Base-by-base conservation (phyloP, 2,329 filamentous ascomycete genomes). In the Alternaria rosae region DNA sequence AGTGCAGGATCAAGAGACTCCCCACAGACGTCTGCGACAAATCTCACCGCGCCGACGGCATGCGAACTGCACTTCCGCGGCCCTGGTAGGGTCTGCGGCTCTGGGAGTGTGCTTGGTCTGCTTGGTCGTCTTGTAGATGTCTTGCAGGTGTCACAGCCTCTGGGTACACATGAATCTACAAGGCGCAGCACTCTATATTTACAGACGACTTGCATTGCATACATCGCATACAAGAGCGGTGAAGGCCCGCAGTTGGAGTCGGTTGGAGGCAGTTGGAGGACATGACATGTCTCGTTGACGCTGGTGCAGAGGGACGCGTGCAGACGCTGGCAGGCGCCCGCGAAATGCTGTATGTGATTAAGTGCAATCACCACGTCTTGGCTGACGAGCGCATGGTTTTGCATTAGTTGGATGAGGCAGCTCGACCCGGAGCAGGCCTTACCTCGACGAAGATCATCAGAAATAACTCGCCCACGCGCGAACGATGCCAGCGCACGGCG, bases 51-150 rank as follows among this genome's bases (percentile, higher is more conserved):
- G 68, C 68, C 66, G 72, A 69, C 68, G 68, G 64, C 70, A 67
- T 75, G 74, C 72, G 69, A 75, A 70, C 66, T 57, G 64, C 62
- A 71, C 35, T 35, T 55, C 44, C 23, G 17, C 25, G 17, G 69
- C 72, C 71, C 71, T 61, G 71, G 69, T 69, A 65, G 47, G 61
- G 70, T 72, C 69, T n/a, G n/a, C n/a, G n/a, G n/a, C n/a, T n/a
- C n/a, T n/a, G n/a, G n/a, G n/a, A n/a, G n/a, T n/a, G n/a, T n/a
- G n/a, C n/a, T n/a, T n/a, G n/a, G n/a, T n/a, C n/a, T n/a, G n/a
- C n/a, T n/a, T 64, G 60, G 66, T 64, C 62, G 54, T 56, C 38
- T 65, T 43, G 57, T 44, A 61, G 57, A 32, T 17, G 25, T 59
- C 61, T 60, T 59, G 52, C 62, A 62, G 60, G 70, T 70, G 67